These are phyloP conservation scores for Clitopilus hobsonii DNA, from an alignment of 768 basidiomycete genomes.

Conservation along the genomic window DNA sequence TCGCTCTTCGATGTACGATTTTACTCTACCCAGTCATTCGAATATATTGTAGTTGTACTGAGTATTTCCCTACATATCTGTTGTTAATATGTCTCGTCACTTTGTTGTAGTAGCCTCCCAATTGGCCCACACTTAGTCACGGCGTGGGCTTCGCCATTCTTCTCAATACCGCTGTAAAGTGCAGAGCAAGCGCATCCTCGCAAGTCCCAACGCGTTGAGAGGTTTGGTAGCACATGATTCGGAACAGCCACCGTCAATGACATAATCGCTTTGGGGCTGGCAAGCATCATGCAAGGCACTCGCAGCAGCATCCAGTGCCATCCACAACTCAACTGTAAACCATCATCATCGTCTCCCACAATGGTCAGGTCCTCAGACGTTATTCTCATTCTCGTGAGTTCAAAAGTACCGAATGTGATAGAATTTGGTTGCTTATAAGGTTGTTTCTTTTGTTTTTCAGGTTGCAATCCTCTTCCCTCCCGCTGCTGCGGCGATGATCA, in stretches of 20 bases:
- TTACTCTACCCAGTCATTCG: no score
- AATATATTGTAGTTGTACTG: no score
- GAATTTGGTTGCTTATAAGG: neutral
- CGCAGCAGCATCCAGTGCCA: neutral
- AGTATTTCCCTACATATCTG: neutral
- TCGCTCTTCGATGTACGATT: no score
- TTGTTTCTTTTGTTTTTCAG: constrained; percentile 25
- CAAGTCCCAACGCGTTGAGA: no score
- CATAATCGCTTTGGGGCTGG: no score
- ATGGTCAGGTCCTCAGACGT: constrained; percentile 70
- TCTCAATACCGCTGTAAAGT: no score
- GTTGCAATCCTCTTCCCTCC: constrained; percentile 80
- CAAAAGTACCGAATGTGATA: no score
- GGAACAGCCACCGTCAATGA: neutral
- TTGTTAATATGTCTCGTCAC: neutral
- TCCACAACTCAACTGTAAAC: neutral
- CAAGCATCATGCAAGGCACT: no score
- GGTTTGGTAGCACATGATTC: neutral
- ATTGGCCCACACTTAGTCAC: no score
- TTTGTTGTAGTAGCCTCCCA: neutral
- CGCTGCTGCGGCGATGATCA: constrained; percentile 70
- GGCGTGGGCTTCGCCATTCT: no score
- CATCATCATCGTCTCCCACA: constrained; percentile 11
- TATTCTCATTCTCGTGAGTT: constrained; percentile 68
- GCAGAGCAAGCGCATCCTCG: no score